Evolutionary conservation across 352 stramenopile genomes (phyloP).

Genomic region (Blastocystis sp.): DNA sequence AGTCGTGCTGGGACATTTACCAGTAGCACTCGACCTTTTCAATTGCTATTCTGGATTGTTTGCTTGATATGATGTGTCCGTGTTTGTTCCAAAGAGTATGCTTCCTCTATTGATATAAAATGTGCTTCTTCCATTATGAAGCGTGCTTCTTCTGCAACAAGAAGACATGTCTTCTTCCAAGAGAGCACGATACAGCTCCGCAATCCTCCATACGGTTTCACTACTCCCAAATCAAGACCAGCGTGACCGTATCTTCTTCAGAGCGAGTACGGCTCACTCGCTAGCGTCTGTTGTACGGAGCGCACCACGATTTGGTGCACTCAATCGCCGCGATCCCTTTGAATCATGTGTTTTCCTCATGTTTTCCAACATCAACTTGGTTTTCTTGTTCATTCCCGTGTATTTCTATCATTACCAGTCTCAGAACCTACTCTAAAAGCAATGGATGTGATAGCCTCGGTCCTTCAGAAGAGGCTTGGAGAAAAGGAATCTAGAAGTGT

Average conservation of each 20-base stretch:
- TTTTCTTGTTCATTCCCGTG: neutral
- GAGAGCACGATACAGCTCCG: no score
- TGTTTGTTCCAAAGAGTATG: no score
- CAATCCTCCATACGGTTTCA: no score
- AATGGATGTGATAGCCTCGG: constrained; percentile 33
- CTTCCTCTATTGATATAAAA: no score
- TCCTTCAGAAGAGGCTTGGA: constrained; percentile 53
- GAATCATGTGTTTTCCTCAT: neutral
- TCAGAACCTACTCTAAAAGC: neutral
- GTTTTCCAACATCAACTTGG: neutral
- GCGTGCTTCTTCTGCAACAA: no score
- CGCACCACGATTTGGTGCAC: neutral
- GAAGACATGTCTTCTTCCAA: no score
- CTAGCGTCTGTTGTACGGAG: no score
- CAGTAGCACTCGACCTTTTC: neutral
- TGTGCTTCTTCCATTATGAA: no score
- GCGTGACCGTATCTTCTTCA: neutral
- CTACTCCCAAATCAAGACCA: neutral
- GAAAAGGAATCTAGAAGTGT: constrained; percentile 49
- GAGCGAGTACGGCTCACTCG: neutral
- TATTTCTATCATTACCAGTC: neutral
- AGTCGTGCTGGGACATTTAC: constrained; percentile 59
- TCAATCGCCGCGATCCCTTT: neutral
- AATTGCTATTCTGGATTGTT: constrained; percentile 17
- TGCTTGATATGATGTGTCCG: no score